Conservation (phyloP, 495 filamentous ascomycete species). For the Bacidia gigantensis region DNA sequence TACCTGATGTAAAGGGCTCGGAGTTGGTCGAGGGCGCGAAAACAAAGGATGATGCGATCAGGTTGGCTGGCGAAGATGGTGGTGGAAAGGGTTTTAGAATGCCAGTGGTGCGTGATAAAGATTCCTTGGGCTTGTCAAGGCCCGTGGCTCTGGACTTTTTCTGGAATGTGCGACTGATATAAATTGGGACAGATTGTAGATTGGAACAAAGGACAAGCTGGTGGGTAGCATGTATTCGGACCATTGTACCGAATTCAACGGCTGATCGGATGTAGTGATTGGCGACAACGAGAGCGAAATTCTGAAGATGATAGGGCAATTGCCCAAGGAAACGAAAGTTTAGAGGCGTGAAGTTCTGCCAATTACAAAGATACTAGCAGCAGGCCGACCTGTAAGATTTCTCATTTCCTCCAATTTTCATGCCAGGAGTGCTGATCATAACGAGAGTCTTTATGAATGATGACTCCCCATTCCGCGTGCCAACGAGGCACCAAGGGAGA, state of each 20-base stretch:
- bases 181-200: conserved; percentile 53
- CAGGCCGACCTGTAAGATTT: no score
- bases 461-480: no score
- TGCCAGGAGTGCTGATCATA: no score
- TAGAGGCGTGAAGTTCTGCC: no score
- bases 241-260: not conserved
- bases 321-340: conserved; percentile 29
- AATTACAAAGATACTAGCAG: no score
- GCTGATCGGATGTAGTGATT: conserved; percentile 23
- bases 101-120: conserved; percentile 55
- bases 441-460: no score
- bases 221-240: conserved; percentile 26
- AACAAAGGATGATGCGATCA: conserved; percentile 51
- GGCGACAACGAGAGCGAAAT: conserved; percentile 77
- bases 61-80: conserved; percentile 50
- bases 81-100: conserved; percentile 46
- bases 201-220: conserved; percentile 79
- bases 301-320: conserved; percentile 55
- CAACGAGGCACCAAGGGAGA: no score
- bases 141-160: not conserved
- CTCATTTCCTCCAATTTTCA: no score
- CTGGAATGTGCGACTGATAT: not conserved
- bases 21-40: conserved; percentile 58
- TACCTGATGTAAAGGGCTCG: conserved; percentile 27
- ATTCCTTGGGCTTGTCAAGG: not conserved